Percentiles rank a stretch among this genome's conserved stretches.
Evolutionary conservation across 2,329 filamentous ascomycete species (phyloP).

Genomic region (Hysterium pulicare): DNA sequence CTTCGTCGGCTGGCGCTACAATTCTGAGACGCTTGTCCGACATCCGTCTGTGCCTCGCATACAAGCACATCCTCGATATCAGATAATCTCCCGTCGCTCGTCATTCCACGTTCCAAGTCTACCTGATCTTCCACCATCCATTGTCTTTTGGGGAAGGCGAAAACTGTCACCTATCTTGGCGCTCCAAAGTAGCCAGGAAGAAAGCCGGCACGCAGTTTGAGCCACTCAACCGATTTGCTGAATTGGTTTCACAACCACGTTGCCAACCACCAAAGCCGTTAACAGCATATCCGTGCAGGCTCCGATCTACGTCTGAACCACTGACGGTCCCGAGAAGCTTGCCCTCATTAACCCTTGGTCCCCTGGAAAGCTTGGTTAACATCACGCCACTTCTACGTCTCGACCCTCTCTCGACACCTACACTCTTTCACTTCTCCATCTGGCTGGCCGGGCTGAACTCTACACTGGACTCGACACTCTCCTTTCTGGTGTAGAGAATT

Average conservation of each 20-base stretch:
- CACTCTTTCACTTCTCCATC: conserved; percentile 39
- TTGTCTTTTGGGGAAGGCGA: conserved; percentile 14
- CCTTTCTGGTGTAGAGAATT: conserved; percentile 28
- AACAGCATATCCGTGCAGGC: conserved; percentile 27
- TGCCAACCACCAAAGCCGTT: conserved; percentile 27
- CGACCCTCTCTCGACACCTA: conserved; percentile 29
- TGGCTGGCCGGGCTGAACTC: conserved; percentile 41
- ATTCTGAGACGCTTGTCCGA: conserved; percentile 39
- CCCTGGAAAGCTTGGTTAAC: conserved; percentile 27
- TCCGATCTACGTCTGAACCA: conserved; percentile 20
- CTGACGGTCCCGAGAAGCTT: conserved; percentile 16
- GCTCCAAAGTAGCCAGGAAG: conserved; percentile 25
- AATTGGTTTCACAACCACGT: conserved; percentile 35
- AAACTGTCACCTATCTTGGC: conserved; percentile 28
- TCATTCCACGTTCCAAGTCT: conserved; percentile 17
- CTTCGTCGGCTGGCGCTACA: conserved; percentile 37
- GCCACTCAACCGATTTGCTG: conserved; percentile 29
- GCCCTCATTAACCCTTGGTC: conserved; percentile 33
- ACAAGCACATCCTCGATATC: conserved; percentile 17
- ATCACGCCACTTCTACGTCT: conserved; percentile 22
- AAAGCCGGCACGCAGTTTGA: conserved; percentile 31
- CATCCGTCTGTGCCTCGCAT: conserved; percentile 29
- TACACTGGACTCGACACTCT: conserved; percentile 28
- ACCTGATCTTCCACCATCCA: conserved; percentile 15
- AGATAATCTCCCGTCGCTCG: conserved; percentile 14